phyloP scores from a whole-genome alignment of 257 asterid genomes.

The Ophiorrhiza pumila region DNA sequence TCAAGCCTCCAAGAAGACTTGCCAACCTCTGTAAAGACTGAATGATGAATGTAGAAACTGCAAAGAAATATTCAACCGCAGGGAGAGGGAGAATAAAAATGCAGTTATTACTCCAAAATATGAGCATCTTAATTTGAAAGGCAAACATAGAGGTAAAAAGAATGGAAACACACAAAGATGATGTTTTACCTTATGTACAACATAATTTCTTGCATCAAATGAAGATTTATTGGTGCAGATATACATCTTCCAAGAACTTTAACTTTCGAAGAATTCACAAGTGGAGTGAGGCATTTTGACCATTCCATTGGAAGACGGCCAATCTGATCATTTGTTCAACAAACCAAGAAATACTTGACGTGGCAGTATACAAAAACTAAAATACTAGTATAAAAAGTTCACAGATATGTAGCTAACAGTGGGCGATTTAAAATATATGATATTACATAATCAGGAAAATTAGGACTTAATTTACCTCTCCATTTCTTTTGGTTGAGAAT shows the following conservation, averaged over 20 bases:
- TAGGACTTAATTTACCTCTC: constrained; percentile 51
- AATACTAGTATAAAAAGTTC: background rate
- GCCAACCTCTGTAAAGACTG: constrained; percentile 48
- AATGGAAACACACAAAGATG: background rate
- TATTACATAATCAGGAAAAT: background rate
- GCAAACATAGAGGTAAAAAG: background rate
- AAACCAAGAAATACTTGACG: background rate
- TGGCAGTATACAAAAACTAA: background rate
- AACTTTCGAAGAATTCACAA: constrained; percentile 75
- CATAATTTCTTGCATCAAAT: constrained; percentile 72
- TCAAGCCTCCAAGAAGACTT: constrained; percentile 80
- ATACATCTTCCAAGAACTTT: constrained; percentile 74
- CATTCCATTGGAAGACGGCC: constrained; percentile 94
- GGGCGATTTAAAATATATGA: background rate
- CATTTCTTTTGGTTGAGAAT: constrained; percentile 71
- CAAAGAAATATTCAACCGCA: constrained; percentile 2
- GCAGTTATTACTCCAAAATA: background rate
- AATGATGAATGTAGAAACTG: constrained; percentile 74
- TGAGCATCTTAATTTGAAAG: background rate
- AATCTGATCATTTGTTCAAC: constrained; percentile 36
- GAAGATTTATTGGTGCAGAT: constrained; percentile 62
- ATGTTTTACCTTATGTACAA: constrained; percentile 66
- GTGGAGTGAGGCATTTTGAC: constrained; percentile 82
- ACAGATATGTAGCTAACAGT: background rate
- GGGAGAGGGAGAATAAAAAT: background rate